These are phyloP conservation scores for Marchantia polymorpha DNA, from an alignment of 225 moss, liverwort and hornwort species.

Conservation along the genomic window DNA sequence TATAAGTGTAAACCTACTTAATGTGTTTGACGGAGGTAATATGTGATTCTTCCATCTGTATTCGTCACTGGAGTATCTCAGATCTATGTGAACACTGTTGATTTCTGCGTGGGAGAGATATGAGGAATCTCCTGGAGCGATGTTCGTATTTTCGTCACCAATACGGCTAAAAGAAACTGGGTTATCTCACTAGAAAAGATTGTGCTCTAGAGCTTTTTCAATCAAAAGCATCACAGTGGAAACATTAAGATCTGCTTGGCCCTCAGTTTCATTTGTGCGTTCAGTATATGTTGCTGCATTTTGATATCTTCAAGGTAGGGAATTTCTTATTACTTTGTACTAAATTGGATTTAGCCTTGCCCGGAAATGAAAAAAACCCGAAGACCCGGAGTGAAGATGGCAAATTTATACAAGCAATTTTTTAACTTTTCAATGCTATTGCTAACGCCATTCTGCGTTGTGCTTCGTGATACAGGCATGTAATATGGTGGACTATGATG, in stretches of 20 bases:
- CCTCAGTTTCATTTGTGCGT: neutral
- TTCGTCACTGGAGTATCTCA: no score
- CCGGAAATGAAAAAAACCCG: no score
- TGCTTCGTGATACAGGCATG: conserved; percentile 40
- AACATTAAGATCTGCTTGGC: neutral
- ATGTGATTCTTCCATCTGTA: no score
- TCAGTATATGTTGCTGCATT: no score
- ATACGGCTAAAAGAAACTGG: no score
- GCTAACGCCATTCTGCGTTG: neutral
- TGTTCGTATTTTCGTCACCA: no score
- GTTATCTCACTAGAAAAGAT: no score
- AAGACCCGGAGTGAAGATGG: neutral
- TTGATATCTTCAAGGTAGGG: neutral
- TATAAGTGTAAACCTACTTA: no score
- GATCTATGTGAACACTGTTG: no score
- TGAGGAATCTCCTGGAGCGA: no score
- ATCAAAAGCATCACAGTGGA: neutral
- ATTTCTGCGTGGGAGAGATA: no score
- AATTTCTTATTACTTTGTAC: neutral
- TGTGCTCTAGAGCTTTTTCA: neutral
- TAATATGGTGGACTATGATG: conserved; percentile 40
- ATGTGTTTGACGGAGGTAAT: no score
- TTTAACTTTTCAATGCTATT: neutral
- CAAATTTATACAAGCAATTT: neutral
- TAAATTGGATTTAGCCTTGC: neutral